These are phyloP conservation scores for Citrus maxima DNA, from an alignment of 345 rosid genomes.

Conservation along the genomic window DNA sequence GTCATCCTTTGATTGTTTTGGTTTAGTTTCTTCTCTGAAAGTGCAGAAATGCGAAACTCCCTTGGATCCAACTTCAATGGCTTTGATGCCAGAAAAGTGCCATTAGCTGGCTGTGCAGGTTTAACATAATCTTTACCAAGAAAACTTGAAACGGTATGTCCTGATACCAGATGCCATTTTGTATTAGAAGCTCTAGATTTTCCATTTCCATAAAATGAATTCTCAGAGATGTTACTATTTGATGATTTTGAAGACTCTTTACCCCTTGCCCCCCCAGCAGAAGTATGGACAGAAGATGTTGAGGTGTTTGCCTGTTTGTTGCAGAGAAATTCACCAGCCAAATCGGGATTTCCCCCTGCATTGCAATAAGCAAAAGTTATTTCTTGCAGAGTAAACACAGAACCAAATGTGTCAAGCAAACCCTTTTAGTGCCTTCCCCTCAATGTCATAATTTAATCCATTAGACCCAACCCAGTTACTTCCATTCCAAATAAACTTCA, in stretches of 20 bases:
- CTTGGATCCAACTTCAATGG: constrained; percentile 45
- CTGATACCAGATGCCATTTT: no score
- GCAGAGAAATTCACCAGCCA: constrained; percentile 39
- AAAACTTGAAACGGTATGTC: no score
- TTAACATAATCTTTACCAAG: no score
- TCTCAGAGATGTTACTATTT: no score
- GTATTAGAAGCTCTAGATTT: no score
- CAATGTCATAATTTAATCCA: constrained; percentile 21
- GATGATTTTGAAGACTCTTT: no score
- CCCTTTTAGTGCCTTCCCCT: constrained; percentile 36
- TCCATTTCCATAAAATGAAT: no score
- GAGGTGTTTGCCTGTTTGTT: constrained; percentile 20
- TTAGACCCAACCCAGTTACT: constrained; percentile 16
- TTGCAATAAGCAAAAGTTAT: constrained; percentile 41
- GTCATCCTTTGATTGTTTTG: constrained; percentile 15
- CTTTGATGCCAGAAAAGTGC: constrained; percentile 26
- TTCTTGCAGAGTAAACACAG: constrained; percentile 37
- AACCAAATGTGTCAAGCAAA: background rate
- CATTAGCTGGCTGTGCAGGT: constrained; percentile 27
- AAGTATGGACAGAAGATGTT: constrained; percentile 8
- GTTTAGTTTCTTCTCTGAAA: constrained; percentile 26
- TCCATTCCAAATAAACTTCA: no score
- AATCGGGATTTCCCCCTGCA: constrained; percentile 18
- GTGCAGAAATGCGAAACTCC: constrained; percentile 28
- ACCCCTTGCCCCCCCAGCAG: constrained; percentile 10